phyloP scores from a whole-genome alignment of 306 rosid genomes.

The Quercus wislizeni region DNA sequence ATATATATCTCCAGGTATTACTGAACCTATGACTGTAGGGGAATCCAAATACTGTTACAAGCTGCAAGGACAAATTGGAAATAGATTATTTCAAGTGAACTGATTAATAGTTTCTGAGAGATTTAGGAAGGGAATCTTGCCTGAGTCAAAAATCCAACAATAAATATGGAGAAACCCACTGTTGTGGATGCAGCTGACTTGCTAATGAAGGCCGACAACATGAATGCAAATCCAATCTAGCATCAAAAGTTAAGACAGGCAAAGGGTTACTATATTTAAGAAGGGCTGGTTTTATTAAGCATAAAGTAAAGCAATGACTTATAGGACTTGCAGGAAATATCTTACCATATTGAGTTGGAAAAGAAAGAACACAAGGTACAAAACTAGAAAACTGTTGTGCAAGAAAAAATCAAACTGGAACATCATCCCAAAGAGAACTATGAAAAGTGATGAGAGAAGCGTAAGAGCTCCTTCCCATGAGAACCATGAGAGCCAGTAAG shows the following conservation, averaged over 20 bases:
- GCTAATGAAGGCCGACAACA: slow-evolving; percentile 77
- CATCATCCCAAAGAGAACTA: slow-evolving; percentile 85
- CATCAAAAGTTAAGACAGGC: slow-evolving; percentile 17
- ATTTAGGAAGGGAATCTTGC: slow-evolving; percentile 42
- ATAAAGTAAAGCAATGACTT: slow-evolving; percentile 1
- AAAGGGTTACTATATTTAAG: background rate
- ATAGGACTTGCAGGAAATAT: slow-evolving; percentile 7
- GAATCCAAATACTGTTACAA: slow-evolving; percentile 49
- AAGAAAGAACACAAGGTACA: slow-evolving; percentile 73
- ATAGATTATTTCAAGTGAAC: slow-evolving; percentile 12
- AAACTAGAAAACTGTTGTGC: slow-evolving; percentile 56
- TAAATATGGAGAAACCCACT: slow-evolving; percentile 59
- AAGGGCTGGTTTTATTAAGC: background rate
- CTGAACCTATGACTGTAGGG: slow-evolving; percentile 35
- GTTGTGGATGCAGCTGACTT: slow-evolving; percentile 84
- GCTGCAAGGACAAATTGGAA: slow-evolving; percentile 44
- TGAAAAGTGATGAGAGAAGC: slow-evolving; percentile 64
- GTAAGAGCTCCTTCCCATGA: slow-evolving; percentile 71
- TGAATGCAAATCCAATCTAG: slow-evolving; percentile 80
- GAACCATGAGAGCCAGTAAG: slow-evolving; percentile 94
- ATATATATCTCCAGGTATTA: slow-evolving; percentile 23
- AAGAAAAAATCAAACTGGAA: slow-evolving; percentile 79
- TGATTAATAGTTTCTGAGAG: slow-evolving; percentile 7
- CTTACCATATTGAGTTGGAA: slow-evolving; percentile 89
- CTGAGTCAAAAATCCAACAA: slow-evolving; percentile 79